Evolutionary conservation across 2,329 filamentous ascomycete species (phyloP), one percentile per base, ranked within the genome.

Genomic region (Monosporascus sp.): DNA sequence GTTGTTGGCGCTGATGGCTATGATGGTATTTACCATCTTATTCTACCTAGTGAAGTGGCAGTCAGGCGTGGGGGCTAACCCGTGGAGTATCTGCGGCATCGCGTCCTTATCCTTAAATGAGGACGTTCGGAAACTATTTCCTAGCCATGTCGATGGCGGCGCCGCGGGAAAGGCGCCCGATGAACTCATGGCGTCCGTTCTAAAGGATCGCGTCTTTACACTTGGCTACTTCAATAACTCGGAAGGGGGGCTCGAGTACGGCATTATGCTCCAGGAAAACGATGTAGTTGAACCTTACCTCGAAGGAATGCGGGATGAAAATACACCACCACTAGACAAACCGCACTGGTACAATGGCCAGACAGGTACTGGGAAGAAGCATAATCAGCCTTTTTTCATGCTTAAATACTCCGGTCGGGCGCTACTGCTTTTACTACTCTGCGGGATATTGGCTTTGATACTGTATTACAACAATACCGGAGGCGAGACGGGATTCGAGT

Each of bases 401-500:
- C 46, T 68, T 46, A 59, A 62, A 8, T 63, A 60, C 47, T 49
- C 50, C 6, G 59, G 63, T 15, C 56, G 65, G 44, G 24, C 57
- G 18, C 38, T 61, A 17, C 62, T 66, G 27, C 41, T 69, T 22
- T 45, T 65, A 2, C 53, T 69, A 2, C 47, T 69, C 4, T 61
- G 59, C 6, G 62, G 64, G 0, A 38, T 70, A 15, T 52, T 72
- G 35, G 57, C 60, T 6, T 44, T 74, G 6, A 68, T 74, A 20
- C 52, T 69, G 8, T 73, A 73, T 53, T 74, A 74, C 52, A 62
- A 69, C 43, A 65, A 59, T 38, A 71, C 68, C 0, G 63, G 63
- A 0, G 63, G 61, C 15, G 59, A 71, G 43, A 68, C 68, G 1
- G 55, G 59, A 4, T 76, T 75, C 37, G 71, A 75, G 52, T 58